phyloP scores from a whole-genome alignment of 2,329 filamentous ascomycete species.

The Scedosporium aurantiacum region DNA sequence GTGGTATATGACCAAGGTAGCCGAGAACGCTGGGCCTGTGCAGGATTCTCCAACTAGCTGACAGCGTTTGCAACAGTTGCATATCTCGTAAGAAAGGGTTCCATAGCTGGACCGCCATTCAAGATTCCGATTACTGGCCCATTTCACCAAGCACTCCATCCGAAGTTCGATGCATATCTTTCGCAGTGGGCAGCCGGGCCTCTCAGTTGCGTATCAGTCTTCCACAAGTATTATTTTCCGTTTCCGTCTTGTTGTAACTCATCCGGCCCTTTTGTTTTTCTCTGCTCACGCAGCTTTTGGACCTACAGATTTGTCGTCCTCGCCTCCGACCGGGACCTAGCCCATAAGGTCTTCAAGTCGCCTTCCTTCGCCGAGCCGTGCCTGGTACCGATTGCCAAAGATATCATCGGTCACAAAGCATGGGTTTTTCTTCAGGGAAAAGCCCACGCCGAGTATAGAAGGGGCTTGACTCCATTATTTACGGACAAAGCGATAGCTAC shows the following conservation, averaged over 20 bases:
- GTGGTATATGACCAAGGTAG: slow-evolving; percentile 30
- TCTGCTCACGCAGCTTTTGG: neutral
- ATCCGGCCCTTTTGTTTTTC: neutral
- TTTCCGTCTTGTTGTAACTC: neutral
- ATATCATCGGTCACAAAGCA: slow-evolving; percentile 59
- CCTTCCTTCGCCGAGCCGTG: slow-evolving; percentile 65
- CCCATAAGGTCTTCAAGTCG: slow-evolving; percentile 74
- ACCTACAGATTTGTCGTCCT: slow-evolving; percentile 61
- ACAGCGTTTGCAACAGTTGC: slow-evolving; percentile 29
- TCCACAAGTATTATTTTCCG: slow-evolving; percentile 55
- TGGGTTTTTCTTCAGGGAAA: slow-evolving; percentile 75
- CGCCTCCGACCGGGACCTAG: slow-evolving; percentile 64
- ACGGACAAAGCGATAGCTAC: slow-evolving; percentile 58
- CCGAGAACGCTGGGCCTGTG: neutral
- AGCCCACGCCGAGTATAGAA: slow-evolving; percentile 66
- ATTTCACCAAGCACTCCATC: slow-evolving; percentile 64
- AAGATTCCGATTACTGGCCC: slow-evolving; percentile 64
- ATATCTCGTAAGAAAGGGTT: slow-evolving; percentile 50
- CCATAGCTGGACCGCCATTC: slow-evolving; percentile 50
- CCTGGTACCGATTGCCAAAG: slow-evolving; percentile 64
- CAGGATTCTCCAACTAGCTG: neutral
- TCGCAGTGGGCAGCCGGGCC: slow-evolving; percentile 70
- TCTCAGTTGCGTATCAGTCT: slow-evolving; percentile 71
- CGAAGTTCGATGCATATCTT: slow-evolving; percentile 62
- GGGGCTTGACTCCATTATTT: slow-evolving; percentile 64